Evolutionary conservation across 495 filamentous ascomycete species (phyloP), one percentile per base, ranked within the genome.

Genomic region (Glutinoglossum americanum): DNA sequence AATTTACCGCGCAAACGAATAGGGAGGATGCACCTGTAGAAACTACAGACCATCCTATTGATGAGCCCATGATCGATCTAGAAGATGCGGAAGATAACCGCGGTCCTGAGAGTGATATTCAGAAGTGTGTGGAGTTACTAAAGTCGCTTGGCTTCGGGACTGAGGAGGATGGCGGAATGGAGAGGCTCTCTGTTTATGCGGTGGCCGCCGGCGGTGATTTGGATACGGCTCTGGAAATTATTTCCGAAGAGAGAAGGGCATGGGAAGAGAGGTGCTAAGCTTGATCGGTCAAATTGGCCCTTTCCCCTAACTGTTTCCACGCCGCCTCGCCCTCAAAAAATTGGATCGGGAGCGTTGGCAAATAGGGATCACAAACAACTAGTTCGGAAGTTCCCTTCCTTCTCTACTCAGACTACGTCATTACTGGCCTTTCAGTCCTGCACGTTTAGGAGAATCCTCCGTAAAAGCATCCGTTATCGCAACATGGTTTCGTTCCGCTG

Each of bases 231-330:
- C 73, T 79, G 62, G 76, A 77, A 35, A 74, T 79, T 69, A 75
- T 79, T 64, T 74, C 78, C 54, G 76, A 79, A 41, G 76, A 79
- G 60, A 69, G 71, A 39, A 69, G 69, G 61, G 73, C 66, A 1
- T 79, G 76, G 65, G 68, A 67, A 30, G 62, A 71, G 30, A 63
- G 59, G 47, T 53, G 25, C 13, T 27, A 25, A 32, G 7, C 23
- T 51, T 51, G 47, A 51, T 41, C 5, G 17, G 5, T 41, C 7
- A 41, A 17, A 41, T 13, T 41, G 13, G 15, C 11, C 32, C n/a
- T n/a, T n/a, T n/a, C n/a, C n/a, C n/a, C n/a, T n/a, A n/a, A n/a
- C n/a, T n/a, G n/a, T n/a, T n/a, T n/a, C n/a, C n/a, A n/a, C n/a
- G n/a, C n/a, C n/a, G n/a, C n/a, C n/a, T n/a, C n/a, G n/a, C n/a